Percentiles rank a stretch among this genome's conserved stretches.
These are phyloP conservation scores for Aegilops longissima DNA, from an alignment of 176 grass and related monocot genomes.

Conservation along the genomic window DNA sequence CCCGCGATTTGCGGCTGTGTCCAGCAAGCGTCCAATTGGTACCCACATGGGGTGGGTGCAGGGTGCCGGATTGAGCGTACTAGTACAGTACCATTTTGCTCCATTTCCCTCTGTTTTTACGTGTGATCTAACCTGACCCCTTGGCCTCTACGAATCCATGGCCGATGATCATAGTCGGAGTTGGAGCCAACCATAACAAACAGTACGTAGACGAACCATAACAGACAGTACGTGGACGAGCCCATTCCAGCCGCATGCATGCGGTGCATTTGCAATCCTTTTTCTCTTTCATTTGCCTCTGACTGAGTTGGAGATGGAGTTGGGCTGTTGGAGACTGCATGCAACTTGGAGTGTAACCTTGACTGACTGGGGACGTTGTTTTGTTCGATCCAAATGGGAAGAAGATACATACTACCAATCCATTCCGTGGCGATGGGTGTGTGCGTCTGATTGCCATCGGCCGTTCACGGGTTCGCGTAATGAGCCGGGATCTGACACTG, in stretches of 20 bases:
- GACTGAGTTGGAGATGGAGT: too few relatives aligned
- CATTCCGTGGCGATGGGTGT: background rate
- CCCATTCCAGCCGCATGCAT: background rate
- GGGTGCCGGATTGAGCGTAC: background rate
- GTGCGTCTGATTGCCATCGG: background rate
- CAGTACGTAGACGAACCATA: background rate
- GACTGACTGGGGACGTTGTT: background rate
- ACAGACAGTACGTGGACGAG: background rate
- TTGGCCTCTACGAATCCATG: background rate
- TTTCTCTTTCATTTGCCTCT: background rate
- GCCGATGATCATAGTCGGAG: background rate
- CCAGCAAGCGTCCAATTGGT: slow-evolving; percentile 46
- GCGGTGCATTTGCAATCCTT: background rate
- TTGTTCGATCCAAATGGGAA: background rate
- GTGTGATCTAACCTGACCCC: background rate
- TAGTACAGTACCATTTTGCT: background rate
- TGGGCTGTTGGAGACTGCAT: background rate
- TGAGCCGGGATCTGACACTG: background rate
- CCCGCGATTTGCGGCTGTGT: slow-evolving; percentile 57
- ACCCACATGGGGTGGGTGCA: slow-evolving; percentile 50
- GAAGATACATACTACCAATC: background rate
- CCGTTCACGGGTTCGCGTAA: slow-evolving; percentile 5
- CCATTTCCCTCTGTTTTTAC: slow-evolving; percentile 18
- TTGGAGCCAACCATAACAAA: background rate
- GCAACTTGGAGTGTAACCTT: background rate